A percentile compares a stretch with the other conserved stretches of the same genome.
Evolutionary conservation across 1,284 basidiomycete genomes (phyloP).

Genomic region (Puccinia hordei): DNA sequence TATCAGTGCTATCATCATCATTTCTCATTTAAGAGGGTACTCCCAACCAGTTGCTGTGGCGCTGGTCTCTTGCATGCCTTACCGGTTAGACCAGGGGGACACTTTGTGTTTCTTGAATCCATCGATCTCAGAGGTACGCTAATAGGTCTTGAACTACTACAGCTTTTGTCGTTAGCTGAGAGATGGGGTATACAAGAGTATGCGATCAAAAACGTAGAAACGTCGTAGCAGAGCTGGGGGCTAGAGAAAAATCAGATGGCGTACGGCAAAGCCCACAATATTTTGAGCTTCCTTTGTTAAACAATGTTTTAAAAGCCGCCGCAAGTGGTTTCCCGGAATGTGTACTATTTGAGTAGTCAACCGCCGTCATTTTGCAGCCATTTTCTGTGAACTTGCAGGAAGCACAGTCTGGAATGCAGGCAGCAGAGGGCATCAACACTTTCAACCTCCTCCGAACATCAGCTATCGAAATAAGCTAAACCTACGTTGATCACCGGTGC

Average conservation of each 20-base stretch:
- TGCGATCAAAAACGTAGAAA: background rate
- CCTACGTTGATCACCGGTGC: constrained; percentile 5
- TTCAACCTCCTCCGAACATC: background rate
- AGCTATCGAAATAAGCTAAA: background rate
- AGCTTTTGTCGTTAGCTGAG: background rate
- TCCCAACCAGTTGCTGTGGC: background rate
- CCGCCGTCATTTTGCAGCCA: constrained; percentile 1
- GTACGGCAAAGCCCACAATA: constrained; percentile 21
- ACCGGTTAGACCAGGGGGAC: constrained; percentile 15
- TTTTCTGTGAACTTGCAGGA: constrained; percentile 2
- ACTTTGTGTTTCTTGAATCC: constrained; percentile 1
- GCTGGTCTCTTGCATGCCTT: background rate
- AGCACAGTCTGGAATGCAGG: background rate
- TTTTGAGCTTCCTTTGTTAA: background rate
- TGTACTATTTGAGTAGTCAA: background rate
- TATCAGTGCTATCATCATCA: background rate
- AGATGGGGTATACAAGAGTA: background rate
- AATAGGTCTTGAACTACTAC: background rate
- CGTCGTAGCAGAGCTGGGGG: too few relatives aligned
- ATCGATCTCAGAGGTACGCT: background rate
- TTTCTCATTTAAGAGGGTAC: background rate
- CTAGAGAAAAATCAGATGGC: background rate
- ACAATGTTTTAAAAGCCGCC: background rate
- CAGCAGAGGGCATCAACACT: too few relatives aligned
- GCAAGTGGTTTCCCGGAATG: constrained; percentile 3